Base-by-base conservation (phyloP, 805 yeast species). In the Zygoascus flipseniorum region DNA sequence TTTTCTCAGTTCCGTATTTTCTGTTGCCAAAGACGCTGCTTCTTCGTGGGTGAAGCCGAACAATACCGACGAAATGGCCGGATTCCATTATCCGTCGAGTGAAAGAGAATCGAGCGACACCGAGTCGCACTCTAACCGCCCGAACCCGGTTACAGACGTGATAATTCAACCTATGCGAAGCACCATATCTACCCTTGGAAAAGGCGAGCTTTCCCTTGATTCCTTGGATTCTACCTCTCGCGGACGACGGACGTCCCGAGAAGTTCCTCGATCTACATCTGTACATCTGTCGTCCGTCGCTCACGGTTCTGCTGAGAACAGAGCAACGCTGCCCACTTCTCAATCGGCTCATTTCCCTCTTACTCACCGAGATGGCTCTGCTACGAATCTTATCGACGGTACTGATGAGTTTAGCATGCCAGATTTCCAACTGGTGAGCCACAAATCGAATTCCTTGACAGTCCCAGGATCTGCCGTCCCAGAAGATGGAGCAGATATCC, bases 1-100 rank as follows among this genome's bases (percentile, higher is more conserved):
- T 48, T 58, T 58, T 51, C 49, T 60, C 43, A 53, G 53, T 13
- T 52, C 59, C 19, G 56, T 65, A 37, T 37, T 65, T 32, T 56
- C 65, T 5, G 68, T 58, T 1, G 68, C 68, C 23, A 68, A 65
- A 52, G 62, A 60, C 31, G 68, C 67, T 10, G 66, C 68, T 19
- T 52, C 56, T 8, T 58, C 67, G 11, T 20, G 65, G 51, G 54
- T 55, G 14, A 57, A 60, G 19, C 20, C 51, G 51, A 23, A 42
- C 31, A 31, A 37, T 32, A 13, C 23, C 18, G 43, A 31, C 18
- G 42, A 26, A 10, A 47, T 14, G 9, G 28, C 47, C 13, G 20
- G 46, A 19, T 18, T 18, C 32, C 8, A 13, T 44, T 48, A 46
- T n/a, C 20, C 13, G 26, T 5, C 46, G 19, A 52, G 20, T 13